Base-by-base conservation (phyloP, 768 basidiomycete genomes). In the Lepiota subincarnata region DNA sequence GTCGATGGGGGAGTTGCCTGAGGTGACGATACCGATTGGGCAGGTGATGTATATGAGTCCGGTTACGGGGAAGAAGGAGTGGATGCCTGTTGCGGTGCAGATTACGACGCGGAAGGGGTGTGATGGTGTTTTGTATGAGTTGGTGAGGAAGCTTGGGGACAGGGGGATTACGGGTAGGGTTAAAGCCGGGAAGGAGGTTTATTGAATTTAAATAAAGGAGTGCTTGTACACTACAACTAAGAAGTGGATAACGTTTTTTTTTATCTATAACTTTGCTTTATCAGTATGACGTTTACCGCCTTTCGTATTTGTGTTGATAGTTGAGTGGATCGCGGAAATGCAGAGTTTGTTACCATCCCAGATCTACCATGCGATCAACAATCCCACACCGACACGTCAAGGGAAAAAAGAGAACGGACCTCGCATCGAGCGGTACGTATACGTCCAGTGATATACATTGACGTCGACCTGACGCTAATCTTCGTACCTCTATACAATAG, bases 271-370 rank as follows among this genome's bases (percentile, higher is more conserved):
- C 26, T 48, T 54, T 10, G 45, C 28, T 24, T 35, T 54, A 18
- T 12, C 4, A 38, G 20, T 31, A 31, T 11, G 31, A 31, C 31
- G 7, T 31, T 11, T 31, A 8, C 31, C 31, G 31, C 31, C 16
- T 4, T 40, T 40, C 14, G 38, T 37, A 4, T 10, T 40, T 3
- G 52, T 44, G 47, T 71, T 73, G 10, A 73, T 62, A 12, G 71
- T 72, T 13, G 74, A 75, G 59, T 78, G 78, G 3, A 72, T 59
- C 2, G 72, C 75, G 24, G 77, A 74, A 2, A 77, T 68, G 53
- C 76, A 76, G 2, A 79, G 68, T n/a, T 55, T 66, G 38, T 71
- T 66, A 1, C 66, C 67, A 19, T 67, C 66, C 73, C 75, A 77
- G 4, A 79, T 64, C 78, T 78, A 46, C 41, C 31, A 8, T 55